Percentiles rank a stretch among this genome's conserved stretches.
phyloP scores from a whole-genome alignment of 1,139 yeast species.

The Magnusiomyces ingens region DNA sequence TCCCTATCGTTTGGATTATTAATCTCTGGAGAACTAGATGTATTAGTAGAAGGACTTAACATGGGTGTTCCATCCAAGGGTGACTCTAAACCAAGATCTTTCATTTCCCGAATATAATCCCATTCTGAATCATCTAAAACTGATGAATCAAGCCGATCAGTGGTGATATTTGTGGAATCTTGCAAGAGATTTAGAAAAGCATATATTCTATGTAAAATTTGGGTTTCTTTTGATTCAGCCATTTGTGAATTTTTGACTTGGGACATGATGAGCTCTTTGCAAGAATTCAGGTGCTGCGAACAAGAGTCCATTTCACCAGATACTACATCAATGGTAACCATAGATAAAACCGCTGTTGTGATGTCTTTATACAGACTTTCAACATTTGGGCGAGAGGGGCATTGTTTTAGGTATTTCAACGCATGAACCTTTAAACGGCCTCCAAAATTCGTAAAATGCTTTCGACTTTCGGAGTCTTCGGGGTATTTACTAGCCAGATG shows the following conservation, averaged over 20 bases:
- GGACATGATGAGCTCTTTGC: constrained; percentile 60
- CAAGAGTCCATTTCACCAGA: constrained; percentile 93
- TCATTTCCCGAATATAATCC: constrained; percentile 14
- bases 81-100: constrained; percentile 12
- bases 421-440: constrained; percentile 72
- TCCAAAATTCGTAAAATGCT: constrained; percentile 64
- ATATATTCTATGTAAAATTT: constrained; percentile 68
- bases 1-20: constrained; percentile 10
- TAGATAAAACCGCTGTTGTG: constrained; percentile 72
- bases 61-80: not conserved
- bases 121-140: constrained; percentile 15
- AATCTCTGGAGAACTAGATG: constrained; percentile 10
- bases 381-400: constrained; percentile 35
- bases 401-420: constrained; percentile 54
- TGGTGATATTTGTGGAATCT: constrained; percentile 38
- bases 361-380: constrained; percentile 66
- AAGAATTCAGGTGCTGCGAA: constrained; percentile 63
- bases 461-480: constrained; percentile 56
- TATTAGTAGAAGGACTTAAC: too few species aligned
- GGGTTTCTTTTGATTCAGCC: constrained; percentile 65
- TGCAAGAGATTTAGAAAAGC: constrained; percentile 70
- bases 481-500: constrained; percentile 68
- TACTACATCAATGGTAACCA: constrained; percentile 83
- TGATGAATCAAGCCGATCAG: constrained; percentile 15
- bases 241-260: constrained; percentile 59